Evolutionary conservation across 306 rosid genomes (phyloP), one percentile per base, ranked within the genome.

Genomic region (Chamaecrista fasciculata): DNA sequence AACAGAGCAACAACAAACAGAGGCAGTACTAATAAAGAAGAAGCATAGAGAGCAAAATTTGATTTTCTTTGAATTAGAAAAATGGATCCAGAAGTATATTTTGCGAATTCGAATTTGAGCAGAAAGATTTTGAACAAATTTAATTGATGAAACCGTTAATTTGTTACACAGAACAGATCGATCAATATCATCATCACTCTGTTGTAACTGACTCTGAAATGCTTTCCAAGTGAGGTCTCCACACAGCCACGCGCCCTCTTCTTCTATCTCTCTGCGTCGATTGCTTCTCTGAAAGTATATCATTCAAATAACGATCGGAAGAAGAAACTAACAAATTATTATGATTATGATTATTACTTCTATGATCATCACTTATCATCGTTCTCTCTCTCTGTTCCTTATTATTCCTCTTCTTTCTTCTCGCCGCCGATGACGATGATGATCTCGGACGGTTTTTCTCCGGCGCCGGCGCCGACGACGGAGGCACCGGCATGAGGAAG

Each of bases 141-240:
- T 6, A 51, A 3, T 18, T 2, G 15, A 5, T n/a, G n/a, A 40
- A 66, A 61, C 46, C 3, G 52, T 26, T 37, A 23, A 23, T 0
- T 49, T 26, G 39, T 75, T 74, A 79, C n/a, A n/a, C n/a, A n/a
- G n/a, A n/a, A n/a, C 51, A 74, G 60, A 78, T 90, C 86, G 49
- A 28, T 70, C 34, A 86, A 87, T 60, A n/a, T n/a, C n/a, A n/a
- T n/a, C n/a, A n/a, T n/a, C n/a, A n/a, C n/a, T n/a, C n/a, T n/a
- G n/a, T n/a, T n/a, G n/a, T n/a, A 85, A 86, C 76, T 46, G 89
- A 84, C 78, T 91, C 97, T 8, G 82, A 82, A 50, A 91, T 91
- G 83, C 92, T 91, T 36, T 91, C 89, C 34, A 91, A 71, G 62
- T 84, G 84, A 68, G 97, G 97, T 66, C 95, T 86, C 97, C 97